A percentile compares a stretch with the other conserved stretches of the same genome.
Conservation (phyloP, 2,329 filamentous ascomycete genomes). For the Trichoderma asperellum region DNA sequence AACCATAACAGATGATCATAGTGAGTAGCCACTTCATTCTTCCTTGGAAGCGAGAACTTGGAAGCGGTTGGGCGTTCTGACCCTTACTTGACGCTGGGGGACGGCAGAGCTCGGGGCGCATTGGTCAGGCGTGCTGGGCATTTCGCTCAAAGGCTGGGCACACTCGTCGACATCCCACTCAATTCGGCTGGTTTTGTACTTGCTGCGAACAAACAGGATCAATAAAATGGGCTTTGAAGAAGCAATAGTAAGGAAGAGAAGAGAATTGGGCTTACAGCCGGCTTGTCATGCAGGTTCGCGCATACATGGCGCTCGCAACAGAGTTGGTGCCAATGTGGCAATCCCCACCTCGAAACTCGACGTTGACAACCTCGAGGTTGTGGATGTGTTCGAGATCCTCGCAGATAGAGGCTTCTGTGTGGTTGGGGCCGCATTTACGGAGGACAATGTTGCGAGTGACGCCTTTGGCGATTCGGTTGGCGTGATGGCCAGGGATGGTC, state of each 20-base stretch:
- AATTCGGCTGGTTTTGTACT: slow-evolving; percentile 72
- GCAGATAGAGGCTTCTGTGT: slow-evolving; percentile 68
- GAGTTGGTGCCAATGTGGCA: slow-evolving; percentile 77
- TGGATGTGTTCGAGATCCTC: slow-evolving; percentile 82
- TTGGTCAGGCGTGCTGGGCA: slow-evolving; percentile 31
- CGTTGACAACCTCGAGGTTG: slow-evolving; percentile 70
- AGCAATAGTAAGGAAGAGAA: neutral
- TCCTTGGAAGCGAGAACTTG: slow-evolving; percentile 60
- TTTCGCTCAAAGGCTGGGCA: slow-evolving; percentile 55
- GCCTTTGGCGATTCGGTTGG: slow-evolving; percentile 65
- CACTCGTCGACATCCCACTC: slow-evolving; percentile 77
- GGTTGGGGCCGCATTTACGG: slow-evolving; percentile 57
- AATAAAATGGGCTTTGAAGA: neutral
- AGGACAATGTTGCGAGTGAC: slow-evolving; percentile 77
- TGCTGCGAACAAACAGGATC: slow-evolving; percentile 37
- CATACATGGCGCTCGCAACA: slow-evolving; percentile 74
- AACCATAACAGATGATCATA: neutral
- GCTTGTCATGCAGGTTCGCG: slow-evolving; percentile 77
- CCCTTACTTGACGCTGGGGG: slow-evolving; percentile 40
- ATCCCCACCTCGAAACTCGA: slow-evolving; percentile 62
- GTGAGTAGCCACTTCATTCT: slow-evolving; percentile 32
- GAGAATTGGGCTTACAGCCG: slow-evolving; percentile 47
- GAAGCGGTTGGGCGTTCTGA: slow-evolving; percentile 62
- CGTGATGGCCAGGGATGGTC: slow-evolving; percentile 64
- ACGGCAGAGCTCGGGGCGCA: slow-evolving; percentile 31